A percentile compares a stretch with the other conserved stretches of the same genome.
These are phyloP conservation scores for Talaromyces sp. DNA, from an alignment of 2,329 filamentous ascomycete species.

Conservation along the genomic window DNA sequence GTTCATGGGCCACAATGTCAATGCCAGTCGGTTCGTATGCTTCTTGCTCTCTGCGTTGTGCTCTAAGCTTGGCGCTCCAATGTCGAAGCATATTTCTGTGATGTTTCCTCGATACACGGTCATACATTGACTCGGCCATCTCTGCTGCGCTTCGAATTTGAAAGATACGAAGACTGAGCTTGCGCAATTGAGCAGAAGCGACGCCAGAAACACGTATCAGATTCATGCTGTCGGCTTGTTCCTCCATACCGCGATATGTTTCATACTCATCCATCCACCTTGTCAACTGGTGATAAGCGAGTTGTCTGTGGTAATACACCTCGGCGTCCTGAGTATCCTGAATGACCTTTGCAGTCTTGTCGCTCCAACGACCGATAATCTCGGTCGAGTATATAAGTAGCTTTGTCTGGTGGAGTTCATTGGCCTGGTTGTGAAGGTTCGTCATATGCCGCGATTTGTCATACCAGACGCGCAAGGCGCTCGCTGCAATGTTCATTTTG, in stretches of 20 bases:
- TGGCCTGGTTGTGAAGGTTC: constrained; percentile 43
- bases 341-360: constrained; percentile 36
- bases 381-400: constrained; percentile 35
- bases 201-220: constrained; percentile 49
- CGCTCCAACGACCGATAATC: constrained; percentile 46
- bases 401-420: constrained; percentile 36
- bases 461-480: constrained; percentile 42
- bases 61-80: constrained; percentile 51
- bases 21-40: constrained; percentile 26
- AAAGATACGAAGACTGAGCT: constrained; percentile 59
- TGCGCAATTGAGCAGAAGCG: constrained; percentile 52
- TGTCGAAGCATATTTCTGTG: constrained; percentile 55
- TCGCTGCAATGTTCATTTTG: constrained; percentile 55
- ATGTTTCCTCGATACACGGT: constrained; percentile 56
- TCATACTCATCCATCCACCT: constrained; percentile 38
- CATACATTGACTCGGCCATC: constrained; percentile 53
- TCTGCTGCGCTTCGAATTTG: constrained; percentile 53
- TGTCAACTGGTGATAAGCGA: constrained; percentile 40
- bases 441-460: constrained; percentile 32
- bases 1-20: constrained; percentile 30
- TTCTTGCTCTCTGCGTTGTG: constrained; percentile 32
- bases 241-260: constrained; percentile 36
- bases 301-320: constrained; percentile 38
- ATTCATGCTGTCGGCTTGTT: constrained; percentile 48
- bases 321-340: constrained; percentile 40